phyloP scores from a whole-genome alignment of 495 filamentous ascomycete species.

The Neurospora africana region DNA sequence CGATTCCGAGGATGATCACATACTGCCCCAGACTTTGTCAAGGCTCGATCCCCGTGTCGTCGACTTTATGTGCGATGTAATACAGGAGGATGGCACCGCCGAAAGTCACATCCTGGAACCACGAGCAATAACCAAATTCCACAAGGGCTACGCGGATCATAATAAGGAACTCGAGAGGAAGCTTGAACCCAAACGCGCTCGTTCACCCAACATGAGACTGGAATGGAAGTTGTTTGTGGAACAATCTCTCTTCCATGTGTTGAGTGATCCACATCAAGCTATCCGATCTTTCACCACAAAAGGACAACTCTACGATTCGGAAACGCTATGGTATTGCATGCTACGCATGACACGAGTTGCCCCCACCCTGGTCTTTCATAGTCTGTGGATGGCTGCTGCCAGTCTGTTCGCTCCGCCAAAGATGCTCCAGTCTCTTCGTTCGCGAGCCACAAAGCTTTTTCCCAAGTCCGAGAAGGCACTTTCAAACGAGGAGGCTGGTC shows the following conservation, averaged over 20 bases:
- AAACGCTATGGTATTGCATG: conserved; percentile 43
- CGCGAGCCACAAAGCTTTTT: conserved; percentile 31
- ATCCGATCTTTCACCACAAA: conserved; percentile 53
- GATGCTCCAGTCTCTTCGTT: conserved; percentile 36
- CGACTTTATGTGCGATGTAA: conserved; percentile 41
- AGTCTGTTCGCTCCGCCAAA: conserved; percentile 56
- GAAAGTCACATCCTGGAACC: conserved; percentile 39
- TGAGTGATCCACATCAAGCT: conserved; percentile 55
- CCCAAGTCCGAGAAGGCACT: conserved; percentile 24
- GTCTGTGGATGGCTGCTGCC: conserved; percentile 64
- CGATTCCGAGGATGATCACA: conserved; percentile 26
- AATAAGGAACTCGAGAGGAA: conserved; percentile 30
- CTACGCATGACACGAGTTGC: conserved; percentile 38
- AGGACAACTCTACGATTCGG: conserved; percentile 37
- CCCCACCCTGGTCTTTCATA: conserved; percentile 55
- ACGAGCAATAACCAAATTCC: conserved; percentile 17
- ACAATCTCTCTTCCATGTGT: conserved; percentile 63
- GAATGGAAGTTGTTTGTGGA: conserved; percentile 53
- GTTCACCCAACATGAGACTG: conserved; percentile 19
- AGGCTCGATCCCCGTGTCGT: conserved; percentile 36
- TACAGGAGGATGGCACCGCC: conserved; percentile 39
- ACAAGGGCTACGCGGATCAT: conserved; percentile 14
- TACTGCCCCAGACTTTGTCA: conserved; percentile 34
- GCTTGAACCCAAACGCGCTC: conserved; percentile 9
- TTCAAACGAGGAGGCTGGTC: conserved; percentile 36